Evolutionary conservation across 2,329 filamentous ascomycete genomes (phyloP), one percentile per base, ranked within the genome.

Genomic region (Cephalotrichum gorgonifer): DNA sequence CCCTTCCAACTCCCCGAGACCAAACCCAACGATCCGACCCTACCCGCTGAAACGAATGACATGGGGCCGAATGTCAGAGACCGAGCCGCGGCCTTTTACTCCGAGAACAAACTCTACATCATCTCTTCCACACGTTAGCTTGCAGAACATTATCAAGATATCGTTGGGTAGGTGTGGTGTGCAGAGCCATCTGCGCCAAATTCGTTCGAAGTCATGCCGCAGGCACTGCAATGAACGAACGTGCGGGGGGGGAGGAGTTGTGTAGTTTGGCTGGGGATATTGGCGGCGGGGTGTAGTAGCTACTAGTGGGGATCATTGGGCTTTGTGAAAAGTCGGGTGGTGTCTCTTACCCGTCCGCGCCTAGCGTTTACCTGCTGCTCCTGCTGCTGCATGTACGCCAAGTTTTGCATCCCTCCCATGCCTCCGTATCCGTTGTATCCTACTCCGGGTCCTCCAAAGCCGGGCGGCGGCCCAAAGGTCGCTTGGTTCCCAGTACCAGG

Each of bases 271-370:
- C n/a, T n/a, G n/a, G n/a, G n/a, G n/a, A n/a, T n/a, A n/a, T n/a
- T n/a, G n/a, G n/a, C n/a, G n/a, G n/a, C n/a, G n/a, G n/a, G n/a
- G n/a, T n/a, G n/a, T n/a, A n/a, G n/a, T 22, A 38, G n/a, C 9
- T 17, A 8, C 7, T 17, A 22, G 35, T 20, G 7, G n/a, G 17
- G 17, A 20, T 5, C 4, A 9, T 3, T n/a, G n/a, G n/a, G n/a
- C n/a, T n/a, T n/a, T n/a, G n/a, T n/a, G n/a, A n/a, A n/a, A n/a
- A n/a, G n/a, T n/a, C n/a, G n/a, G n/a, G n/a, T n/a, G n/a, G n/a
- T n/a, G n/a, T 25, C 14, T 1, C 76, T 69, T 73, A 79, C 76
- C 59, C 79, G 74, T 63, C 78, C 78, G 56, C 79, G 74, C 62
- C 78, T 68, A 54, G 66, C 62, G 62, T 76, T 78, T 55, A 69